A percentile compares a stretch with the other conserved stretches of the same genome.
Conservation (phyloP, 805 yeast species). For the Ogataea zsoltii region DNA sequence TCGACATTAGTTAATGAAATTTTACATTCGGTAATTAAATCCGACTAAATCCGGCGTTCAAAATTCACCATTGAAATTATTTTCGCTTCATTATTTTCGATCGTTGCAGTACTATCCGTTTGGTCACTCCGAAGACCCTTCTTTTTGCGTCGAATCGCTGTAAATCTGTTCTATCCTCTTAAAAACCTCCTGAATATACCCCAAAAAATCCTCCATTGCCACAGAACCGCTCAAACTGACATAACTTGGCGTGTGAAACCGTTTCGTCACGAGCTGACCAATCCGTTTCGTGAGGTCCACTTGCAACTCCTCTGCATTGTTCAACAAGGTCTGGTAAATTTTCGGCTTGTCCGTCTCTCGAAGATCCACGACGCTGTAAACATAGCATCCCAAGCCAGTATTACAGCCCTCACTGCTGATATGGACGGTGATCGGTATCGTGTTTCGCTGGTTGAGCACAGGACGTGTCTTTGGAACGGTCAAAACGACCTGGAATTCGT, state of each 20-base stretch:
- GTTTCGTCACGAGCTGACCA: slow-evolving; percentile 42
- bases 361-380: slow-evolving; percentile 42
- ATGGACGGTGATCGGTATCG: slow-evolving; percentile 39
- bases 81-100: neutral
- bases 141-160: slow-evolving; percentile 2
- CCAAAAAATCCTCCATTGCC: slow-evolving; percentile 34
- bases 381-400: slow-evolving; percentile 41
- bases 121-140: too few species aligned
- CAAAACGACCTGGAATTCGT: slow-evolving; percentile 26
- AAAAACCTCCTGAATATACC: slow-evolving; percentile 31
- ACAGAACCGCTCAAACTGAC: slow-evolving; percentile 45
- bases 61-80: neutral
- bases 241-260: slow-evolving; percentile 44
- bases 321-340: slow-evolving; percentile 44
- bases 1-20: neutral
- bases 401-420: slow-evolving; percentile 35
- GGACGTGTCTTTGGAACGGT: slow-evolving; percentile 23
- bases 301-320: slow-evolving; percentile 40
- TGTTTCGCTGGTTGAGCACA: slow-evolving; percentile 13
- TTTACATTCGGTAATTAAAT: slow-evolving; percentile 1
- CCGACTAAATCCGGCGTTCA: neutral
- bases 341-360: slow-evolving; percentile 24
- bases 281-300: slow-evolving; percentile 46
- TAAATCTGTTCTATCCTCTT: slow-evolving; percentile 31
- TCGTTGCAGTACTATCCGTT: neutral